phyloP scores from a whole-genome alignment of 2,329 filamentous ascomycete species.

The Geosmithia flava region DNA sequence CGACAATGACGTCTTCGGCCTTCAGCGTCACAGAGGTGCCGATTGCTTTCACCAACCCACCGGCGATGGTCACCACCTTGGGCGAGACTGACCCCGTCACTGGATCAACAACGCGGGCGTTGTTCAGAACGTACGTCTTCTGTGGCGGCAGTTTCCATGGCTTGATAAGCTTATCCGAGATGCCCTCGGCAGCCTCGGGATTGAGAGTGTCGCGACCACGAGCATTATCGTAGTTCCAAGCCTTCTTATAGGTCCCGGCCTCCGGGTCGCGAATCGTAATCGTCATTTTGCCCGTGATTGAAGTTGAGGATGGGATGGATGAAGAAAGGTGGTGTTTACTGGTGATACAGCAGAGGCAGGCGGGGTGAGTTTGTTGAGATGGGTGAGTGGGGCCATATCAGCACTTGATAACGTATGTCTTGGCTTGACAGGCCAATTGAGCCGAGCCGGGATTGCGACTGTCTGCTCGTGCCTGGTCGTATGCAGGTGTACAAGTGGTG shows the following conservation, averaged over 20 bases:
- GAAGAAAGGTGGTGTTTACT: neutral
- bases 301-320: neutral
- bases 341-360: neutral
- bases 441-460: neutral
- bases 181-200: neutral
- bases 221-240: no score
- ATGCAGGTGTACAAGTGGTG: neutral
- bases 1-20: conserved; percentile 3
- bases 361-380: neutral
- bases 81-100: conserved; percentile 17
- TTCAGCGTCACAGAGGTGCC: neutral
- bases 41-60: conserved; percentile 16
- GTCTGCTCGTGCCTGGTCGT: neutral
- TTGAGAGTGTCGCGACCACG: neutral
- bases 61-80: conserved; percentile 17
- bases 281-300: neutral
- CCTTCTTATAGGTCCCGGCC: neutral
- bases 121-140: conserved; percentile 21
- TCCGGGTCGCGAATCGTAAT: neutral
- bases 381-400: neutral
- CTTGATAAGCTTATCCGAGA: conserved; percentile 13
- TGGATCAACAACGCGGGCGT: conserved; percentile 30
- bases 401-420: no score
- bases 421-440: neutral
- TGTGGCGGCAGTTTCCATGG: conserved; percentile 20